phyloP scores from a whole-genome alignment of 768 basidiomycete genomes.

The Mycena alexandri region DNA sequence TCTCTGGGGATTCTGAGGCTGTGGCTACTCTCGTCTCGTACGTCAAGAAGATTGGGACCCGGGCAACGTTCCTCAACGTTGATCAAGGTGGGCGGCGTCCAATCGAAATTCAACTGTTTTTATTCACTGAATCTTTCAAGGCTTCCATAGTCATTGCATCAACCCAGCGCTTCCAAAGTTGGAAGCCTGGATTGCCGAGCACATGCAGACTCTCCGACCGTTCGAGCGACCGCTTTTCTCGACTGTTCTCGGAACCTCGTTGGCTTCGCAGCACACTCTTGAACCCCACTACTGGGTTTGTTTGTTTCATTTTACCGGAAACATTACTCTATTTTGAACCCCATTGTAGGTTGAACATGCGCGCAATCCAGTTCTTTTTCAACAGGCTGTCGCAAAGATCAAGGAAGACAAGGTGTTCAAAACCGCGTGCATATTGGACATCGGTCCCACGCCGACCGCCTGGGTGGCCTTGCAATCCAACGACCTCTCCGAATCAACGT shows the following conservation, averaged over 20 bases:
- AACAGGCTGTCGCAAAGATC: constrained; percentile 43
- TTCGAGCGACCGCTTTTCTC: constrained; percentile 49
- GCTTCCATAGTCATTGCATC: constrained; percentile 53
- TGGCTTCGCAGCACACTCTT: constrained; percentile 40
- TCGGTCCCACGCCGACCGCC: constrained; percentile 51
- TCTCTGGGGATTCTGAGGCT: constrained; percentile 47
- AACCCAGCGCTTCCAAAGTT: constrained; percentile 39
- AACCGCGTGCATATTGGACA: constrained; percentile 47
- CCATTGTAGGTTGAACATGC: constrained; percentile 49
- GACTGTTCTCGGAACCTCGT: constrained; percentile 44
- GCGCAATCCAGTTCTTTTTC: constrained; percentile 47
- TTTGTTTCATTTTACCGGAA: constrained; percentile 21
- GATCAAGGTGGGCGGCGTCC: constrained; percentile 45
- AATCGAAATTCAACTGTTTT: background rate
- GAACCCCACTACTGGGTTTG: constrained; percentile 49
- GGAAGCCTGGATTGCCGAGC: constrained; percentile 44
- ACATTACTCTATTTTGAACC: background rate
- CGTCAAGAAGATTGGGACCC: constrained; percentile 44
- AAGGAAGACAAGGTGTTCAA: constrained; percentile 37
- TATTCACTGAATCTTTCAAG: constrained; percentile 30
- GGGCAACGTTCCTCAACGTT: constrained; percentile 46
- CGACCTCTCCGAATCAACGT: constrained; percentile 39
- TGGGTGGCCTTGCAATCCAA: constrained; percentile 49
- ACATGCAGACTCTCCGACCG: constrained; percentile 34
- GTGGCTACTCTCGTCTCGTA: constrained; percentile 43